phyloP scores from a whole-genome alignment of 139 green algal species.

The Chlamydomonas incerta region DNA sequence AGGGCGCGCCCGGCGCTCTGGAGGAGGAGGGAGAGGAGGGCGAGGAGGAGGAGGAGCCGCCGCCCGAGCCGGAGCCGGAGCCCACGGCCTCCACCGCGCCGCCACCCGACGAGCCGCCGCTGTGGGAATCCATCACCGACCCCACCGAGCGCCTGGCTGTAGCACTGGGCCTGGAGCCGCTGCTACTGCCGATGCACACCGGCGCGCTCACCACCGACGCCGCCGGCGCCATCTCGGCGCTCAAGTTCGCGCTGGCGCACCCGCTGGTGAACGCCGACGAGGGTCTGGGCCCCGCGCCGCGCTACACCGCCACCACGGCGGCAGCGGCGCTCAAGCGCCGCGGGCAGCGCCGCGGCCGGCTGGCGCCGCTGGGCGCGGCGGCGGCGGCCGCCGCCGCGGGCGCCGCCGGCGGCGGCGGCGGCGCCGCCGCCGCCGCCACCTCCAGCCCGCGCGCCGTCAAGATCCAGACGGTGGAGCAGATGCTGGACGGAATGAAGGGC shows the following conservation, averaged over 20 bases:
- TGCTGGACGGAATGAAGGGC: conserved; percentile 49
- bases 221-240: conserved; percentile 47
- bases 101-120: neutral
- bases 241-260: conserved; percentile 62
- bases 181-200: conserved; percentile 57
- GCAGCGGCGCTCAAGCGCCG: conserved; percentile 50
- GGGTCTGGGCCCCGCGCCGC: conserved; percentile 34
- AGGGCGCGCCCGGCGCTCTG: neutral
- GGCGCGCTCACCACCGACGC: conserved; percentile 48
- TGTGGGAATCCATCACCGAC: conserved; percentile 63
- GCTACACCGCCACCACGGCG: conserved; percentile 36
- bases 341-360: conserved; percentile 5
- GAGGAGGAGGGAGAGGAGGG: conserved; percentile 1
- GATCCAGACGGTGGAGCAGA: conserved; percentile 46
- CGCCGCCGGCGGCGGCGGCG: neutral
- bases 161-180: conserved; percentile 58
- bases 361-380: neutral
- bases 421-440: neutral
- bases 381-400: neutral
- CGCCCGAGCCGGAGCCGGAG: neutral
- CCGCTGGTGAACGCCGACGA: conserved; percentile 57
- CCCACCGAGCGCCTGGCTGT: conserved; percentile 65
- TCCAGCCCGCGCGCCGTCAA: neutral
- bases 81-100: neutral
- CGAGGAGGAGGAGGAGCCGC: neutral